Evolutionary conservation across 306 rosid species (phyloP), one percentile per base, ranked within the genome.

Genomic region (Inga leiocalycina): DNA sequence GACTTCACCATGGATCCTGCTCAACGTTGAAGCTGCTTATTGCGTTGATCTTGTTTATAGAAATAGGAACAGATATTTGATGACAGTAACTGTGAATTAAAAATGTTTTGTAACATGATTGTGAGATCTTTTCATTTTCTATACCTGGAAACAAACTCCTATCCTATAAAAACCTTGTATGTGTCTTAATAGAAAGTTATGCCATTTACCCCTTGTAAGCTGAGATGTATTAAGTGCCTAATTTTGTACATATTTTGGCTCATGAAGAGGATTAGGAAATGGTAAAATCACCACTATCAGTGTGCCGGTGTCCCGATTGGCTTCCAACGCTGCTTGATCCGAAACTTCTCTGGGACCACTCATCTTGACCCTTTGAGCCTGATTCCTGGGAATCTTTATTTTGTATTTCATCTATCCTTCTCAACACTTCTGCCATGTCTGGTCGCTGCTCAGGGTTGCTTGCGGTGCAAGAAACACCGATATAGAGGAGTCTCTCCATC

Each of bases 391-490:
- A 76, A 32, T 80, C 68, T 64, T 75, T 76, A 3, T 0, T 45
- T 32, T 68, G 75, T 51, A 92, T 74, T 27, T 88, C 90, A 71
- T 89, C 85, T 82, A 95, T 92, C 83, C 89, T 95, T 74, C 88
- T 85, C 80, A 87, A 27, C 2, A 88, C 94, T 79, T 92, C 97
- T 57, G 0, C 37, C 85, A 92, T 80, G 34, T 86, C 86, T 45
- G 88, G 81, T 81, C 98, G 74, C 5, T 16, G 39, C 35, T 83
- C 81, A 6, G 93, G 93, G 59, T 87, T 71, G 35, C 79, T 88
- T 39, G 84, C 85, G 0, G 97, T 80, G 80, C 98, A 95, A 41
- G 87, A 90, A 9, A 91, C 90, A 22, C 94, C 97, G 44, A 93
- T 66, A 48, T 64, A 81, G 30, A 95, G 74, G 19, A 95, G 89